Percentiles rank a stretch among this genome's conserved stretches.
Conservation (phyloP, 345 rosid species). For the Draba incana region DNA sequence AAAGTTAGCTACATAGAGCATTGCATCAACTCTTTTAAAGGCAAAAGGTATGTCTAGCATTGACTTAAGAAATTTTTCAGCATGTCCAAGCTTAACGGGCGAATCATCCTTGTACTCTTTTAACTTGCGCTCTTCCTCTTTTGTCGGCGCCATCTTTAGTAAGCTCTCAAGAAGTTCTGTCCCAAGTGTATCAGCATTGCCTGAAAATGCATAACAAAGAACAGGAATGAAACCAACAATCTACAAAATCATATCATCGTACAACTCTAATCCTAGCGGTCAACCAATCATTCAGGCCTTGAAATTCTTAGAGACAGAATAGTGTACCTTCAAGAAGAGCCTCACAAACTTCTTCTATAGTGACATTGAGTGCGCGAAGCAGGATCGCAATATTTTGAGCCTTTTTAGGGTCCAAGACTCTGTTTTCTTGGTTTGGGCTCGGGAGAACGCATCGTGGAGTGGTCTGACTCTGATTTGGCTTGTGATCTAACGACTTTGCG, state of each 20-base stretch:
- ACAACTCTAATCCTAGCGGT: neutral
- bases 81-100: constrained; percentile 80
- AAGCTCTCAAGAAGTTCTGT: constrained; percentile 95
- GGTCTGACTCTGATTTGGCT: constrained; percentile 57
- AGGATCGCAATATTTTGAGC: constrained; percentile 94
- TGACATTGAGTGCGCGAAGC: constrained; percentile 88
- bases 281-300: neutral
- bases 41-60: constrained; percentile 96
- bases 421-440: constrained; percentile 63
- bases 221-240: neutral
- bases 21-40: constrained; percentile 76
- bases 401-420: constrained; percentile 94
- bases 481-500: constrained; percentile 60
- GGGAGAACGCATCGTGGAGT: constrained; percentile 66
- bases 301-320: constrained; percentile 12
- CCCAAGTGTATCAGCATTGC: constrained; percentile 88
- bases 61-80: constrained; percentile 88
- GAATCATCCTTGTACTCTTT: constrained; percentile 78
- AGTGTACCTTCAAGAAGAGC: constrained; percentile 91
- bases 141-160: constrained; percentile 88
- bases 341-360: constrained; percentile 95
- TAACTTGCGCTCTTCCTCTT: constrained; percentile 91
- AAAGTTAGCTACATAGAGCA: constrained; percentile 91
- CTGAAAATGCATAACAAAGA: constrained; percentile 46
- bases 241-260: neutral